Evolutionary conservation across 768 basidiomycete species (phyloP).

Genomic region (Tulasnella sp.): DNA sequence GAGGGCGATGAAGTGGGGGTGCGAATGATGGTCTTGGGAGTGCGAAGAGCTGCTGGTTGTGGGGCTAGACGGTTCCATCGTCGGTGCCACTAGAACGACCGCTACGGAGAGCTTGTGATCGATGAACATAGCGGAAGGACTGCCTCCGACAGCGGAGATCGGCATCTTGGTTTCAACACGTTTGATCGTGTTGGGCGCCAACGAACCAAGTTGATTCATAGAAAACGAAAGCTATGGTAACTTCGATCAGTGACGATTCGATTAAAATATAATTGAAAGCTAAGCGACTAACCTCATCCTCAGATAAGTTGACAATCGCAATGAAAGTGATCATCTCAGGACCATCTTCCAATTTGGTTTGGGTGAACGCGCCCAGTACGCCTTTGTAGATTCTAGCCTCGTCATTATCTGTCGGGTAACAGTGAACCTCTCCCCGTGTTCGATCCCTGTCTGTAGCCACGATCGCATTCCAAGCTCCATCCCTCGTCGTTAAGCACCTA

Average conservation of each 20-base stretch:
- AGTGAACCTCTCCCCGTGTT: conserved; percentile 1
- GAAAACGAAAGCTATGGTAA: conserved; percentile 3
- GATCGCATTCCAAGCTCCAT: conserved; percentile 10
- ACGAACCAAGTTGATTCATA: conserved; percentile 2
- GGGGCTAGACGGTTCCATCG: background rate
- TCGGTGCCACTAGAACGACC: conserved; percentile 3
- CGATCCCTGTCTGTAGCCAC: conserved; percentile 2
- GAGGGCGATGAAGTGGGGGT: background rate
- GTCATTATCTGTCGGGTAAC: conserved; percentile 5
- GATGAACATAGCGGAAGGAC: conserved; percentile 5
- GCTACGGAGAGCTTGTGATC: conserved; percentile 8
- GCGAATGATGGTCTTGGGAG: no score
- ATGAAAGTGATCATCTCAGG: background rate
- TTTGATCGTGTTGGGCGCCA: background rate
- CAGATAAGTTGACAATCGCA: background rate
- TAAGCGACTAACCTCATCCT: conserved; percentile 2
- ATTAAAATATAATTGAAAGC: no score
- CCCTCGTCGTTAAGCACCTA: conserved; percentile 4
- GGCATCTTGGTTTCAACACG: conserved; percentile 12
- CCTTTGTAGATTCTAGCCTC: conserved; percentile 5
- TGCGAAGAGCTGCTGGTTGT: no score
- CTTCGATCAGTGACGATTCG: no score
- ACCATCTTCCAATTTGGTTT: background rate
- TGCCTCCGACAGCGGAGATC: conserved; percentile 2
- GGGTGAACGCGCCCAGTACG: conserved; percentile 1